These are phyloP conservation scores for Leishmania major DNA, from an alignment of 208 protist genomes.

Conservation along the genomic window DNA sequence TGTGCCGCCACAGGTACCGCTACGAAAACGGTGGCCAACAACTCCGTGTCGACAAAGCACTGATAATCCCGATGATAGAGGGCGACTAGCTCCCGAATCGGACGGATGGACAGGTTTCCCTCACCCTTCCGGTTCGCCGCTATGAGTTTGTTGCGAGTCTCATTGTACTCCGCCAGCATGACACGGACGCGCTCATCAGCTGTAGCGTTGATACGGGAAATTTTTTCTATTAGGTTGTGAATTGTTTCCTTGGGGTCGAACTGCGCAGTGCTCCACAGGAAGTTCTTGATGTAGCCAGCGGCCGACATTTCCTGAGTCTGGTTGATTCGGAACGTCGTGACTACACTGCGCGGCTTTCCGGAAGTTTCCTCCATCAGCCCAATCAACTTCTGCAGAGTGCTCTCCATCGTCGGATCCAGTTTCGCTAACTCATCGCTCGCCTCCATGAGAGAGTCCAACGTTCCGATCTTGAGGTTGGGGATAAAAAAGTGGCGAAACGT, in stretches of 20 bases:
- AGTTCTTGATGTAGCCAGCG: constrained; percentile 86
- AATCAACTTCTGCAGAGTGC: constrained; percentile 79
- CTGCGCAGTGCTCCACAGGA: constrained; percentile 82
- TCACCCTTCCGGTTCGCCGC: constrained; percentile 68
- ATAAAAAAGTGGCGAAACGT: constrained; percentile 80
- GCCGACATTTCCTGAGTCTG: constrained; percentile 86
- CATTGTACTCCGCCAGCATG: constrained; percentile 87
- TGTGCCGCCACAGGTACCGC: constrained; percentile 65
- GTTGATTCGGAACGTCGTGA: constrained; percentile 86
- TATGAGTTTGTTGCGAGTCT: constrained; percentile 79
- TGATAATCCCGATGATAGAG: constrained; percentile 67
- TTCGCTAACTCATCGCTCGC: constrained; percentile 89
- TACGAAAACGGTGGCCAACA: constrained; percentile 89
- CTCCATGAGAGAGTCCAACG: constrained; percentile 90
- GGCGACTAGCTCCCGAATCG: constrained; percentile 80
- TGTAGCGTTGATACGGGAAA: constrained; percentile 62
- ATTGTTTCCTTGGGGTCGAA: constrained; percentile 88
- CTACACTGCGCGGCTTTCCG: constrained; percentile 67
- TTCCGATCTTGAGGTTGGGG: constrained; percentile 82
- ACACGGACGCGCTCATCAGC: constrained; percentile 81
- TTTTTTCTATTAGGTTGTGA: constrained; percentile 72
- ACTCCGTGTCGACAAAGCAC: constrained; percentile 82
- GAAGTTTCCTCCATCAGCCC: constrained; percentile 83
- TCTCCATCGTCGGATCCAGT: constrained; percentile 78
- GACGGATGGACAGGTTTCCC: constrained; percentile 82